These are phyloP conservation scores for Pseudomonodictys pantanalensis DNA, from an alignment of 495 filamentous ascomycete genomes.

Conservation along the genomic window DNA sequence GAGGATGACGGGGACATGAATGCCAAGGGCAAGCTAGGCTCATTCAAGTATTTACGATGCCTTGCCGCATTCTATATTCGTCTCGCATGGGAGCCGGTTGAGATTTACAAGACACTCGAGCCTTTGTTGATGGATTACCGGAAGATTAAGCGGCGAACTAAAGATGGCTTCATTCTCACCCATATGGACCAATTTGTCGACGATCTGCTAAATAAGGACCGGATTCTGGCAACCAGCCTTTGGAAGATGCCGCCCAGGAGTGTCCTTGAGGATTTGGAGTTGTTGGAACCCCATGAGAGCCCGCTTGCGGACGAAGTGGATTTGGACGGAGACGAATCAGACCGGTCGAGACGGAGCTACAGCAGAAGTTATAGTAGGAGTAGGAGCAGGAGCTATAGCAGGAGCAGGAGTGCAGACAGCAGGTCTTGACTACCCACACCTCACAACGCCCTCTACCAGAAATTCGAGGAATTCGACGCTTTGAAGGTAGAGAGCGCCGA, in stretches of 20 bases:
- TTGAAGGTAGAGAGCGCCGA: too few species aligned
- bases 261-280: constrained; percentile 82
- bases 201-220: constrained; percentile 81
- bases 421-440: too few species aligned
- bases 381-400: not conserved
- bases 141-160: constrained; percentile 73
- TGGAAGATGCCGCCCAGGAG: constrained; percentile 85
- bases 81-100: constrained; percentile 78
- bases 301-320: constrained; percentile 79
- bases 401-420: not conserved
- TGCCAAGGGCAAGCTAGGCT: constrained; percentile 15
- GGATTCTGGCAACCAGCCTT: constrained; percentile 85
- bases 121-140: constrained; percentile 77
- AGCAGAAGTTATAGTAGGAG: not conserved
- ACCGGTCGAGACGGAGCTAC: not conserved
- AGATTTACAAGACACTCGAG: constrained; percentile 78
- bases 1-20: constrained; percentile 38
- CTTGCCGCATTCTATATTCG: constrained; percentile 89
- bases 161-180: constrained; percentile 69
- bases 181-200: constrained; percentile 93
- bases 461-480: too few species aligned
- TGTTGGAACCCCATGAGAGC: constrained; percentile 82
- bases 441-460: too few species aligned
- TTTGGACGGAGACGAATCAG: constrained; percentile 59
- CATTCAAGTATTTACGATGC: constrained; percentile 70